Base-by-base conservation (phyloP, 805 yeast species). In the Wickerhamomyces ciferrii region DNA sequence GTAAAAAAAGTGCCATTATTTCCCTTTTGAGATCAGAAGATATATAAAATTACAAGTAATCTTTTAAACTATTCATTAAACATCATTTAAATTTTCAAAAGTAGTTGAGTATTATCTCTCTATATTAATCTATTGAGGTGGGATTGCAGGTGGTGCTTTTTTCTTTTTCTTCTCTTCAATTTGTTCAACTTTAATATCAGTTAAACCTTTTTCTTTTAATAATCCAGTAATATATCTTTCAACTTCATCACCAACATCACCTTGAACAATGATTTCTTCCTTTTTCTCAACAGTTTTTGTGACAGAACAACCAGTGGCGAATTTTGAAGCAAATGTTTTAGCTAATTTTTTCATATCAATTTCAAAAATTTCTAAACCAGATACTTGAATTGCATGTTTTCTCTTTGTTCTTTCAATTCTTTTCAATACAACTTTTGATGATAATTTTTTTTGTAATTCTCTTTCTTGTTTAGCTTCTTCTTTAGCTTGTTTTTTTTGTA, bases 241-340 rank as follows among this genome's bases (percentile, higher is more conserved):
- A 25, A 90, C 94, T 58, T 85, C 96, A 53, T 90, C 97, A 47
- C 90, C 85, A 39, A 91, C 94, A 66, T 92, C 98, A 58, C 98
- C 98, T 70, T 91, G 97, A 49, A 91, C 84, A 48, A 88, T 78
- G 47, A 91, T 80, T 61, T 91, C 98, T 51, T 92, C 97, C 63
- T 86, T 87, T 68, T 91, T 91, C 53, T 91, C 98, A 4, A 82
- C 90, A 53, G 81, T 87, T 68, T 91, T 91, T 4, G 90, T 83
- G 14, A 91, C 96, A 20, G 94, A 82, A 25, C 97, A 92, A 43
- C 98, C 98, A 9, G 97, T 91, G 14, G 98, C 98, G 62, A 92
- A 91, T 65, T 87, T 89, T 32, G 94, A 84, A 0, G 97, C 94
- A 67, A 92, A 91, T 0, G 90, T 83, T 74, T 92, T 92, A 40